A percentile compares a stretch with the other conserved stretches of the same genome.
phyloP scores from a whole-genome alignment of 2,329 filamentous ascomycete genomes.

The Clonostachys rhizophaga region DNA sequence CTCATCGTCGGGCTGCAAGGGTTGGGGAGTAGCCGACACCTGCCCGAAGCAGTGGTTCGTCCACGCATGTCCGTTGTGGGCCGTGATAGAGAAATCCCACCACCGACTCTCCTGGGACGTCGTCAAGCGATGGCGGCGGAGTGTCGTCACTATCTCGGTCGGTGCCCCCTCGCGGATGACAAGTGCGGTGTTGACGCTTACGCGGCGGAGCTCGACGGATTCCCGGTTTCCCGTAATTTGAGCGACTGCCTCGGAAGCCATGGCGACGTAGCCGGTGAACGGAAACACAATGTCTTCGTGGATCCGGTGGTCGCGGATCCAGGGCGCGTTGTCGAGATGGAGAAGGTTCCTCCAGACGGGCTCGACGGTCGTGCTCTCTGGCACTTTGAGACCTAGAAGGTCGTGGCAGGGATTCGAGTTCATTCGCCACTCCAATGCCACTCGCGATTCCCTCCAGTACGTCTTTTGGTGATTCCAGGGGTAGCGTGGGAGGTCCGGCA shows the following conservation, averaged over 20 bases:
- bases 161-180: conserved; percentile 7
- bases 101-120: conserved; percentile 12
- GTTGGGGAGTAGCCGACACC: no score
- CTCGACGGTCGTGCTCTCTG: conserved; percentile 1
- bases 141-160: conserved; percentile 20
- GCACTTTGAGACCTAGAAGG: conserved; percentile 34
- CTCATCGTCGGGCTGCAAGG: no score
- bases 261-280: conserved; percentile 23
- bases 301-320: conserved; percentile 34
- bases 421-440: conserved; percentile 28
- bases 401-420: conserved; percentile 27
- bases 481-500: conserved; percentile 35
- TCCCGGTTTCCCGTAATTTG: conserved; percentile 22
- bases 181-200: conserved; percentile 4
- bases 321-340: conserved; percentile 14
- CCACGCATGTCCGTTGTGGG: conserved; percentile 12
- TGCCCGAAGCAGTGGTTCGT: conserved; percentile 9
- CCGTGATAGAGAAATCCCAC: conserved; percentile 22
- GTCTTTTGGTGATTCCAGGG: conserved; percentile 3
- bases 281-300: conserved; percentile 35
- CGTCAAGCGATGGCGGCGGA: conserved; percentile 7
- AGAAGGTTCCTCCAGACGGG: conserved; percentile 3
- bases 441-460: neutral
- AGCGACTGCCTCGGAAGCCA: conserved; percentile 35
- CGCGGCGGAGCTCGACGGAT: conserved; percentile 6